Evolutionary conservation across 768 basidiomycete genomes (phyloP), one percentile per base, ranked within the genome.

Genomic region (Rhodosporidiobolus sp.): DNA sequence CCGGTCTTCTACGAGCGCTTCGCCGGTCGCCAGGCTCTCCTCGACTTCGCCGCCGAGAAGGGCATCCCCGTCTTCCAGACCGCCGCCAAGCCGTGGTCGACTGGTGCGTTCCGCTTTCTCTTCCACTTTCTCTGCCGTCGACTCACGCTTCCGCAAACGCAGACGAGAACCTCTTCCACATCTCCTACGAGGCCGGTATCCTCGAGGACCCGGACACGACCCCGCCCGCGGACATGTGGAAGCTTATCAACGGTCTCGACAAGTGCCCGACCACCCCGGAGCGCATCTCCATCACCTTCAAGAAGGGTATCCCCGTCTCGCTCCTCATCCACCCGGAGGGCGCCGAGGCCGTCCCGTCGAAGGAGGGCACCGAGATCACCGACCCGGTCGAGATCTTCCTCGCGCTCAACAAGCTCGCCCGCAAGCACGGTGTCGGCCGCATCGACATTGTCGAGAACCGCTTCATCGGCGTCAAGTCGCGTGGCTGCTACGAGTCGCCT

Each of bases 381-480:
- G 94, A 97, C 81, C 83, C 88, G 30, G 96, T 99, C 64, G 94
- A 96, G 16, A 89, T 99, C 79, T 98, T 98, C 88, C 82, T 90
- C 75, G 86, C 85, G 9, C 87, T 99, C 79, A 99, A 99, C 84
- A 84, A 90, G 2, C 88, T 97, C 72, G 96, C 90, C 48, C 86
- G 95, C 76, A 92, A 91, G 80, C 95, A 99, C 82, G 96, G 94
- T 76, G 87, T 99, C 74, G 95, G 96, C 38, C 88, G 96, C 70
- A 90, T 97, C 83, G 96, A 99, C 81, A 98, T 99, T 79, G 96
- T 99, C 79, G 95, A 99, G 85, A 99, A 99, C 85, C 87, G 96
- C 65, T 99, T 96, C 85, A 97, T 98, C 81, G 96, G 96, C 67
- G 96, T 99, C 80, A 99, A 98, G 83, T 93, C 91, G 59, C 91